Conservation (phyloP, 495 filamentous ascomycete species). For the Chlorociboria aeruginascens region DNA sequence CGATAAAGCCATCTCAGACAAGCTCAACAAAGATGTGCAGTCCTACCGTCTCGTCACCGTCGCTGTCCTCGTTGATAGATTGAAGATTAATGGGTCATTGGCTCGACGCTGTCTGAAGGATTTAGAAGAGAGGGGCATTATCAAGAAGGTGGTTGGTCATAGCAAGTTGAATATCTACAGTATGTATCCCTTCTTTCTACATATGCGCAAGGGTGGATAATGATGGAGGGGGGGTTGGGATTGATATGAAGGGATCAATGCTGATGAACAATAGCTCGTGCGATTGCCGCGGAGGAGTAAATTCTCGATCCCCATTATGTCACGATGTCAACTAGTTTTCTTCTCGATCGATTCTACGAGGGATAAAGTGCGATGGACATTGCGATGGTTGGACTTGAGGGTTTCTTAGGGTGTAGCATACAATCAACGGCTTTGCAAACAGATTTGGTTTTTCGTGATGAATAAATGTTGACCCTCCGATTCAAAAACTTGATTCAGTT, state of each 20-base stretch:
- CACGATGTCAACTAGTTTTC: slow-evolving; percentile 19
- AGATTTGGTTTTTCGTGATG: too few relatives aligned
- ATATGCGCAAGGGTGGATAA: neutral
- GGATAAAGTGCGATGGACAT: slow-evolving; percentile 19
- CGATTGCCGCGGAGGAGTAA: slow-evolving; percentile 47
- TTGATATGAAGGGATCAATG: slow-evolving; percentile 5
- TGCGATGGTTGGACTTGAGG: slow-evolving; percentile 16
- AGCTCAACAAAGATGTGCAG: slow-evolving; percentile 97
- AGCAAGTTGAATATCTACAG: slow-evolving; percentile 98
- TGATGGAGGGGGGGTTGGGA: neutral
- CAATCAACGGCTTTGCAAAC: slow-evolving; percentile 6
- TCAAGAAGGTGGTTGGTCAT: slow-evolving; percentile 97
- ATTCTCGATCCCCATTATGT: slow-evolving; percentile 4
- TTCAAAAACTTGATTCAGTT: too few relatives aligned
- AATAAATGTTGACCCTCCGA: too few relatives aligned
- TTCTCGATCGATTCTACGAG: slow-evolving; percentile 12
- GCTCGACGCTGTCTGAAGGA: slow-evolving; percentile 83
- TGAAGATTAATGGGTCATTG: slow-evolving; percentile 99
- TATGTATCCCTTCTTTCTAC: slow-evolving; percentile 31
- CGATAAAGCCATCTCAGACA: slow-evolving; percentile 70
- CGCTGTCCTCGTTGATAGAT: slow-evolving; percentile 92
- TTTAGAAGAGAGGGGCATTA: slow-evolving; percentile 93
- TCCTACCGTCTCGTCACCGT: slow-evolving; percentile 99
- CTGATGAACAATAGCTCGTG: slow-evolving; percentile 42
- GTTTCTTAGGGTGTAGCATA: slow-evolving; percentile 25